phyloP scores from a whole-genome alignment of 257 asterid species.

The Ehretia macrophylla region DNA sequence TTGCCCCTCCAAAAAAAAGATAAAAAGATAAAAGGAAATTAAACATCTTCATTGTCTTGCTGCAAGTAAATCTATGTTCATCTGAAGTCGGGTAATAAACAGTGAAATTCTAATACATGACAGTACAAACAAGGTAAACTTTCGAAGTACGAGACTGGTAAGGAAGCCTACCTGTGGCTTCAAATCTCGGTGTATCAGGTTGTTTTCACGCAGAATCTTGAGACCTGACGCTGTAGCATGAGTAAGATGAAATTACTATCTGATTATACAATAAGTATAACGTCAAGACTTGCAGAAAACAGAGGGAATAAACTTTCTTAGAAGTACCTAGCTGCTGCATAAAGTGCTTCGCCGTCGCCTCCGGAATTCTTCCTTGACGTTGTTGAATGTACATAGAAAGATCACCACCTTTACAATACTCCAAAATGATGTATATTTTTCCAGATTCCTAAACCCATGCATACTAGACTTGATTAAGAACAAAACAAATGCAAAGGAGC shows the following conservation, averaged over 20 bases:
- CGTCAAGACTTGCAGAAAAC: neutral
- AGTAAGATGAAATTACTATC: conserved; percentile 10
- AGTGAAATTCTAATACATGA: too few species aligned
- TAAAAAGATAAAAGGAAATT: too few species aligned
- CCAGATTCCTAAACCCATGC: conserved; percentile 68
- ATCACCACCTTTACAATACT: conserved; percentile 96
- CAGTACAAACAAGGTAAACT: neutral
- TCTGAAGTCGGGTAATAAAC: too few species aligned
- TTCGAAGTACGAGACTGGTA: neutral
- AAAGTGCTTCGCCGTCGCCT: conserved; percentile 81
- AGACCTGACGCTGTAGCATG: conserved; percentile 74
- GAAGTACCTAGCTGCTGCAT: conserved; percentile 84
- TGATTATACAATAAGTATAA: conserved; percentile 4
- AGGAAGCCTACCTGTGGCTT: conserved; percentile 80
- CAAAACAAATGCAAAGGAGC: neutral
- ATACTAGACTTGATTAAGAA: conserved; percentile 13
- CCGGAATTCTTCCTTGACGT: conserved; percentile 71
- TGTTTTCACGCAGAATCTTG: conserved; percentile 77
- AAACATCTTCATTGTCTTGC: too few species aligned
- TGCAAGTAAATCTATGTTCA: too few species aligned
- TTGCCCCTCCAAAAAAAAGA: too few species aligned
- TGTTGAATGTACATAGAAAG: conserved; percentile 72
- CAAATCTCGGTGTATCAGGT: conserved; percentile 85
- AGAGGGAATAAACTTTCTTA: neutral
- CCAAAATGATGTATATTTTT: conserved; percentile 77